Evolutionary conservation across 352 stramenopile species (phyloP), one percentile per base, ranked within the genome.

Genomic region (Pythium folliculosum): DNA sequence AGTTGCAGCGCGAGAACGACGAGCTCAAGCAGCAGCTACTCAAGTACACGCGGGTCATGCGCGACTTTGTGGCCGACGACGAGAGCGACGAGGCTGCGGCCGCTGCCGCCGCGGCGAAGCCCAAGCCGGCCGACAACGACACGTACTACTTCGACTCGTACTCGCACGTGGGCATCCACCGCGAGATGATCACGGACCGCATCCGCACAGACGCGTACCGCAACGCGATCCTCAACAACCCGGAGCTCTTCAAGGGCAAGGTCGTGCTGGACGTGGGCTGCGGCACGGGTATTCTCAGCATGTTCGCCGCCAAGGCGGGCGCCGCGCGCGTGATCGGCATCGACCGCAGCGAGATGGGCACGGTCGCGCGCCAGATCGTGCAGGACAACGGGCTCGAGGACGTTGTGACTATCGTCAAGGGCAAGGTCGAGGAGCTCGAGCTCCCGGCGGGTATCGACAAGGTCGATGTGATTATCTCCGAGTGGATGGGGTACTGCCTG

Each of bases 401-500:
- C 61, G 66, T 88, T 8, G 87, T 99, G 48, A 98, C 94, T 7
- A 85, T 99, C 48, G 92, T 99, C 44, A 88, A 94, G 55, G 94
- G 95, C 63, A 99, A 99, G 71, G 86, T 98, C 43, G 92, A 97
- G 73, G 90, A 97, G 65, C 85, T 97, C n/a, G 84, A 98, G 57
- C 76, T 99, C 17, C 95, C 95, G 0, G 49, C 43, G 7, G 63
- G 63, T 45, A 91, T 99, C 32, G 78, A 95, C 50, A 96, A 98
- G 70, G 98, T 99, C 38, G 98, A 99, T 75, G 97, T 99, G 63
- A 99, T 99, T 57, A 97, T 99, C 57, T 99, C 95, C 10, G 97
- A 99, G 83, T 99, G 97, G 95, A 99, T 99, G 98, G 88, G 88
- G 59, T 99, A 99, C 82, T 99, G 99, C 61, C 79, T 99, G 19